A percentile compares a stretch with the other conserved stretches of the same genome.
These are phyloP conservation scores for Fomitopsis betulina DNA, from an alignment of 1,284 basidiomycete genomes.

Conservation along the genomic window DNA sequence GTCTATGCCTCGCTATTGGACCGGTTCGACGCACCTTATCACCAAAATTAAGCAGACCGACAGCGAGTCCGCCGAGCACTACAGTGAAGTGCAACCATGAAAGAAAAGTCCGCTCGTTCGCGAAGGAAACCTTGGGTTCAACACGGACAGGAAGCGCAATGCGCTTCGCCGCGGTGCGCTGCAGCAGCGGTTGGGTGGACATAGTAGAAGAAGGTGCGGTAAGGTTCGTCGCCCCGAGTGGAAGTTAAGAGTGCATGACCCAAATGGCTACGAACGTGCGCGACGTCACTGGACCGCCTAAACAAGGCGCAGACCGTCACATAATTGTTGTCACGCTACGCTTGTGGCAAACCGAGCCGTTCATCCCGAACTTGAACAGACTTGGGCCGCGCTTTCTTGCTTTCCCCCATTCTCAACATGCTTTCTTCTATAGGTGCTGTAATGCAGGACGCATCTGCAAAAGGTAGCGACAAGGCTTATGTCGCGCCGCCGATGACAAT, in stretches of 20 bases:
- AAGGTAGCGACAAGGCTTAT: slow-evolving; percentile 9
- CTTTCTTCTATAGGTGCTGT: not conserved
- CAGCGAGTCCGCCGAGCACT: slow-evolving; percentile 88
- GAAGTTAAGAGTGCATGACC: slow-evolving; percentile 4
- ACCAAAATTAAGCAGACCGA: slow-evolving; percentile 97
- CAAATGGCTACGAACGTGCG: slow-evolving; percentile 30
- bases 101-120: slow-evolving; percentile 92
- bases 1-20: not conserved
- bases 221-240: slow-evolving; percentile 6
- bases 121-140: slow-evolving; percentile 94
- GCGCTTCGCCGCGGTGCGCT: slow-evolving; percentile 92
- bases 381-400: too few relatives aligned
- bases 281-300: slow-evolving; percentile 20
- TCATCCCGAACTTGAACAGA: not conserved
- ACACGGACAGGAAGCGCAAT: slow-evolving; percentile 94
- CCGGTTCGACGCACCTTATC: slow-evolving; percentile 63
- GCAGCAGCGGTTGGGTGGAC: slow-evolving; percentile 98
- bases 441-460: slow-evolving; percentile 1
- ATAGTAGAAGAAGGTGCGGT: slow-evolving; percentile 39
- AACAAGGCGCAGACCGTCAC: not conserved
- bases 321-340: not conserved
- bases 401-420: not conserved
- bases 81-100: slow-evolving; percentile 97
- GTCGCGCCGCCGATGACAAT: slow-evolving; percentile 43
- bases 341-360: not conserved